Evolutionary conservation across 2,329 filamentous ascomycete species (phyloP).

Genomic region (Cadophora gregata): DNA sequence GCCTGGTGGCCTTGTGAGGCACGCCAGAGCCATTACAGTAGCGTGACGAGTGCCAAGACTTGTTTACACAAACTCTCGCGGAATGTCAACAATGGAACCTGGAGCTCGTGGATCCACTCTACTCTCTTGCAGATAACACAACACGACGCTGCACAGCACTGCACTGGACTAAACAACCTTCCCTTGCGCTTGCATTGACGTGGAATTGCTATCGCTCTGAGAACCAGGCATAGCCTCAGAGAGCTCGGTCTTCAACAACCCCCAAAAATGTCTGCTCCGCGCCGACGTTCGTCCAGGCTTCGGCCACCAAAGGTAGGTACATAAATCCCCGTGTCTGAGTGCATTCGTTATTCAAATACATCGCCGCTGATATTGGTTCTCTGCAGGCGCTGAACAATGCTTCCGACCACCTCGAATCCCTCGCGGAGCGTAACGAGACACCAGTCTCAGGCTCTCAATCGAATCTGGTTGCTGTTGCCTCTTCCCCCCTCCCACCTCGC

Average conservation of each 20-base stretch:
- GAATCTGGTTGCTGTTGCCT: slow-evolving; percentile 35
- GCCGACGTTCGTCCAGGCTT: slow-evolving; percentile 44
- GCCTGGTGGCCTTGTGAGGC: neutral
- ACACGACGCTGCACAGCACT: slow-evolving; percentile 3
- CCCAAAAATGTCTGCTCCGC: slow-evolving; percentile 38
- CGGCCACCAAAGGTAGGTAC: slow-evolving; percentile 44
- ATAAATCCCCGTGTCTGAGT: slow-evolving; percentile 5
- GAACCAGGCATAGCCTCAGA: neutral
- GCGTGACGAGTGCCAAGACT: neutral
- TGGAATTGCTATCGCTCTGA: slow-evolving; percentile 16
- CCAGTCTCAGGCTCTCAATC: slow-evolving; percentile 29
- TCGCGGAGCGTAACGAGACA: slow-evolving; percentile 43
- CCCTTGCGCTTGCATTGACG: slow-evolving; percentile 20
- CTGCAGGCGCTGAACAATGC: slow-evolving; percentile 31
- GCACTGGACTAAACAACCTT: no score
- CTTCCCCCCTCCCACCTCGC: slow-evolving; percentile 39
- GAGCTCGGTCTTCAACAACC: slow-evolving; percentile 14
- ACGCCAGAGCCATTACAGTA: neutral
- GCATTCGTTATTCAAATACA: slow-evolving; percentile 2
- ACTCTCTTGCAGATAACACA: neutral
- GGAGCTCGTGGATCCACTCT: slow-evolving; percentile 48
- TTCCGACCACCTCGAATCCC: slow-evolving; percentile 37
- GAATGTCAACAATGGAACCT: neutral
- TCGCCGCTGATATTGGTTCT: slow-evolving; percentile 10
- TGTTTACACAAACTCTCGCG: neutral